phyloP scores from a whole-genome alignment of 139 green algal species.

The Picochlorum sp. region DNA sequence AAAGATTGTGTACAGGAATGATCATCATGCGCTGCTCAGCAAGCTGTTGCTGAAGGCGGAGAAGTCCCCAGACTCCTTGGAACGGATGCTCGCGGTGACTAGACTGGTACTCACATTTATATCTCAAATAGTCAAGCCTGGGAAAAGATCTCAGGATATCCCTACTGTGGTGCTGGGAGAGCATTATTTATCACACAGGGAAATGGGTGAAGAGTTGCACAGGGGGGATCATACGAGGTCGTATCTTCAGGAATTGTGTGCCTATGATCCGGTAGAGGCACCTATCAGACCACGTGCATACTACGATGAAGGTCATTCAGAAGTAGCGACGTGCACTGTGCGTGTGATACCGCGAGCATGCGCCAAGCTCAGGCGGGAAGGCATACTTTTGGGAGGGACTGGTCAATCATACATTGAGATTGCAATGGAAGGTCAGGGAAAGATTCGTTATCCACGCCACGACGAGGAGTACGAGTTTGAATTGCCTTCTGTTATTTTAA shows the following conservation, averaged over 20 bases:
- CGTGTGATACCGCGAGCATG: not conserved
- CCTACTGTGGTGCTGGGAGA: conserved; percentile 8
- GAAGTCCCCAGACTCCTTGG: conserved; percentile 11
- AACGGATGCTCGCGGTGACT: conserved; percentile 12
- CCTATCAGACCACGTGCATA: not conserved
- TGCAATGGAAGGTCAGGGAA: not conserved
- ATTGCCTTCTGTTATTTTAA: conserved; percentile 6
- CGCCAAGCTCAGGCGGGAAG: conserved; percentile 6
- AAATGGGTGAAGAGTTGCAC: not conserved
- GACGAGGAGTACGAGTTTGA: conserved; percentile 1
- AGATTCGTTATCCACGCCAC: not conserved
- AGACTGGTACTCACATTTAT: conserved; percentile 6
- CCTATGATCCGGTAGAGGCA: conserved; percentile 9
- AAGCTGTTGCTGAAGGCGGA: conserved; percentile 9
- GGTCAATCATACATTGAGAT: conserved; percentile 5
- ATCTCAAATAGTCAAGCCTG: conserved; percentile 1
- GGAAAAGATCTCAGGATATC: not conserved
- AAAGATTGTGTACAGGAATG: not conserved
- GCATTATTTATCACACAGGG: conserved; percentile 14
- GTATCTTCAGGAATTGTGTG: conserved; percentile 14
- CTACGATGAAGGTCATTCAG: conserved; percentile 1
- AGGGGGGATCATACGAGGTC: conserved; percentile 6
- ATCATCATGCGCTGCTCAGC: not conserved
- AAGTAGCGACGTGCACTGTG: not conserved
- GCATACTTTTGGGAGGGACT: conserved; percentile 3